These are phyloP conservation scores for Cercis canadensis DNA, from an alignment of 306 rosid genomes.

Conservation along the genomic window DNA sequence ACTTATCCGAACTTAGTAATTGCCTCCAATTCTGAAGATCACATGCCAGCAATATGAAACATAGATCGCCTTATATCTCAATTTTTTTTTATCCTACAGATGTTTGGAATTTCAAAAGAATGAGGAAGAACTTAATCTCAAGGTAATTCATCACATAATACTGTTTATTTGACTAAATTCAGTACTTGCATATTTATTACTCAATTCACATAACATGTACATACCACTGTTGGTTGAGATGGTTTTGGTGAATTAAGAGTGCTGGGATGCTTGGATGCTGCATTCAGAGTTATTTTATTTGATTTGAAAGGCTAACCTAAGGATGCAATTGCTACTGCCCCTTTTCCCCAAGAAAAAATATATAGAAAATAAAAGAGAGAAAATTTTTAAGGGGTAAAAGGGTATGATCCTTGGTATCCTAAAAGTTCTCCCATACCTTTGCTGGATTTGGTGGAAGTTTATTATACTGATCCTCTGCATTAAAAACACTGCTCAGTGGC, in stretches of 20 bases:
- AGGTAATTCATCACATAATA: constrained; percentile 55
- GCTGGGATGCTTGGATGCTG: constrained; percentile 1
- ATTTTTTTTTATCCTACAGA: constrained; percentile 48
- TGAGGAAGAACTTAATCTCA: constrained; percentile 58
- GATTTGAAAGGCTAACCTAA: background rate
- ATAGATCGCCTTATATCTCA: constrained; percentile 26
- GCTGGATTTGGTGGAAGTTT: background rate
- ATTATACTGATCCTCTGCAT: background rate
- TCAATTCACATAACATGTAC: constrained; percentile 3
- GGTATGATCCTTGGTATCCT: constrained; percentile 1
- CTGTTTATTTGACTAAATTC: constrained; percentile 14
- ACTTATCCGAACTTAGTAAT: constrained; percentile 11
- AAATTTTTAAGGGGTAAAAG: background rate
- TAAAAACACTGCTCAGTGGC: background rate
- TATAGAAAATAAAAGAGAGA: background rate
- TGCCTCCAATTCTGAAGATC: constrained; percentile 22
- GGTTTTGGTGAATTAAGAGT: background rate
- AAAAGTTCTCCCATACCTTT: background rate
- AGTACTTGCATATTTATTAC: constrained; percentile 25
- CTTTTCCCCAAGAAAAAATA: background rate
- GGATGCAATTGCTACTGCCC: background rate
- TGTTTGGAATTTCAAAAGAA: constrained; percentile 59
- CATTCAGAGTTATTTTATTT: background rate
- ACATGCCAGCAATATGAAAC: constrained; percentile 14
- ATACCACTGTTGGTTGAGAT: background rate